Evolutionary conservation across 1,284 basidiomycete genomes (phyloP).

Genomic region (Cyathus olla): DNA sequence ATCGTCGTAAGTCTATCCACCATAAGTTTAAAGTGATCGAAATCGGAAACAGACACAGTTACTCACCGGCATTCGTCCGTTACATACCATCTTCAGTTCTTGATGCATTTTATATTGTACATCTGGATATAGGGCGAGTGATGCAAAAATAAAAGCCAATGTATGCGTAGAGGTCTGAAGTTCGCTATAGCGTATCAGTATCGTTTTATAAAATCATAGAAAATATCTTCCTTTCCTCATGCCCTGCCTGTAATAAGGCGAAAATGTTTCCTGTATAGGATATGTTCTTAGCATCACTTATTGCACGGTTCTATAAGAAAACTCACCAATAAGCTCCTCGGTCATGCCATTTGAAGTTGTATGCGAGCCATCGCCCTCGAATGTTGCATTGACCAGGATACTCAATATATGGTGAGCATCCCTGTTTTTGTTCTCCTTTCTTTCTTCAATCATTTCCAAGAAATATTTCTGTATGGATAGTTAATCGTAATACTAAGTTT

Average conservation of each 20-base stretch:
- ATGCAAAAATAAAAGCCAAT: constrained; percentile 65
- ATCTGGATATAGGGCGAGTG: constrained; percentile 61
- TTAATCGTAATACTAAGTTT: neutral
- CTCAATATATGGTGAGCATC: too few species aligned
- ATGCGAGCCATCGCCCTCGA: constrained; percentile 42
- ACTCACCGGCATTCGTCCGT: constrained; percentile 55
- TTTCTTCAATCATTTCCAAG: constrained; percentile 64
- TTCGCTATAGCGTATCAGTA: neutral
- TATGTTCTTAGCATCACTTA: neutral
- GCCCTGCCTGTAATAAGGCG: constrained; percentile 69
- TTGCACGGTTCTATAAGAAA: neutral
- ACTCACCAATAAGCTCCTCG: constrained; percentile 64
- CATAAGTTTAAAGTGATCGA: too few species aligned
- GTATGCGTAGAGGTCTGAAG: constrained; percentile 49
- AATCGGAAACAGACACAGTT: neutral
- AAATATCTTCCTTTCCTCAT: constrained; percentile 54
- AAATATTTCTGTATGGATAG: constrained; percentile 57
- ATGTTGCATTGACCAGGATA: constrained; percentile 62
- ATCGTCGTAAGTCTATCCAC: constrained; percentile 63
- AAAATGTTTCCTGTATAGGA: constrained; percentile 61
- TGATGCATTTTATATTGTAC: constrained; percentile 70
- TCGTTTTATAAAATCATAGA: neutral
- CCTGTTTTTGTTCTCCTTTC: constrained; percentile 47
- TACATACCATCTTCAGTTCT: constrained; percentile 57
- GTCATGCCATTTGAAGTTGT: constrained; percentile 50